phyloP scores from a whole-genome alignment of 345 rosid species.

The Eucalyptus camaldulensis region DNA sequence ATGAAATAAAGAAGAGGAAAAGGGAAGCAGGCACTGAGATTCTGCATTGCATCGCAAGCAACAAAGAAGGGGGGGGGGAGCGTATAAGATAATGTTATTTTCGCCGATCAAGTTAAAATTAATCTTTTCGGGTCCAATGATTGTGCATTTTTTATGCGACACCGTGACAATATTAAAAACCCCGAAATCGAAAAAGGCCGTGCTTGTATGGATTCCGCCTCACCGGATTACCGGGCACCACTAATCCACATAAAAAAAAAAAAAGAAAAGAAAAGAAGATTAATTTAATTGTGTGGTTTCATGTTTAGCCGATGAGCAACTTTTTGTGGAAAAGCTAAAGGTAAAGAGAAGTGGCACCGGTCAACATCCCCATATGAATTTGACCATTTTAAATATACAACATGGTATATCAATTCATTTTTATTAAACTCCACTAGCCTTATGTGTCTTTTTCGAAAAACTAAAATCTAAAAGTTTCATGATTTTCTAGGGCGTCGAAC shows the following conservation, averaged over 20 bases:
- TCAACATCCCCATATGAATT: background rate
- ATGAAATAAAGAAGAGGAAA: background rate
- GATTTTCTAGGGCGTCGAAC: background rate
- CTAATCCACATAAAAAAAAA: background rate
- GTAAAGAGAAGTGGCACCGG: background rate
- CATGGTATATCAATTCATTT: background rate
- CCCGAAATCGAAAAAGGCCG: background rate
- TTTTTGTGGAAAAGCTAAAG: background rate
- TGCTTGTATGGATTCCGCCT: background rate
- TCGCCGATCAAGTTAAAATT: slow-evolving; percentile 29
- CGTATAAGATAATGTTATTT: background rate
- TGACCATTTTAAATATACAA: background rate
- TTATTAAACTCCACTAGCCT: background rate
- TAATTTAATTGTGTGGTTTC: background rate
- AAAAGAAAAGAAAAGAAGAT: background rate
- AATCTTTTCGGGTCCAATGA: slow-evolving; percentile 57
- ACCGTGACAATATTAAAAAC: background rate
- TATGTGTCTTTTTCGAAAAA: background rate
- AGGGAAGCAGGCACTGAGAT: background rate
- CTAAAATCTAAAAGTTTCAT: background rate
- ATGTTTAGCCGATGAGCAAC: background rate
- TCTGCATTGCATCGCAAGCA: slow-evolving; percentile 8
- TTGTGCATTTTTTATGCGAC: slow-evolving; percentile 3
- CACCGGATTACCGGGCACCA: background rate
- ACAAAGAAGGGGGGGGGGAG: background rate